A percentile compares a stretch with the other conserved stretches of the same genome.
These are phyloP conservation scores for Plasmopara muralis DNA, from an alignment of 352 stramenopile genomes.

Conservation along the genomic window DNA sequence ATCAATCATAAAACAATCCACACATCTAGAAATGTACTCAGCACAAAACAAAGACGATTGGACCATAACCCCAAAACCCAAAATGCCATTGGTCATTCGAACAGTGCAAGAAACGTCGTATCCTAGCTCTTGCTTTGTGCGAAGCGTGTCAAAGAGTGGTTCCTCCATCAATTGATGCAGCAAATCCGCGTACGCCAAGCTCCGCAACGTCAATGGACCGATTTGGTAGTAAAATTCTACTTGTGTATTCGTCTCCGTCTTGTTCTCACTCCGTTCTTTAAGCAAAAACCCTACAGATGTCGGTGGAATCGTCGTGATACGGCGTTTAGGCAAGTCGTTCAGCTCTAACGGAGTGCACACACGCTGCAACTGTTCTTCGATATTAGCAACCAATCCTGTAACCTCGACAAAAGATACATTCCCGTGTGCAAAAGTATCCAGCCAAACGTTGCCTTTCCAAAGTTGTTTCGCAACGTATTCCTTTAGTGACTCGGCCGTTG, in stretches of 20 bases:
- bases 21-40: conserved; percentile 52
- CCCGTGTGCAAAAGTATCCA: conserved; percentile 66
- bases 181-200: conserved; percentile 71
- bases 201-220: conserved; percentile 49
- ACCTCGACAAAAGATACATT: conserved; percentile 46
- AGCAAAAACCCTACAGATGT: conserved; percentile 41
- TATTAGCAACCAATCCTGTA: conserved; percentile 24
- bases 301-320: conserved; percentile 52
- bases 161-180: conserved; percentile 87
- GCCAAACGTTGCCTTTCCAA: conserved; percentile 41
- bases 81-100: conserved; percentile 71
- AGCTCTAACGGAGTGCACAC: conserved; percentile 26
- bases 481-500: conserved; percentile 33
- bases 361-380: conserved; percentile 40
- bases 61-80: conserved; percentile 79
- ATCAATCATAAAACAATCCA: conserved; percentile 72
- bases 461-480: conserved; percentile 35
- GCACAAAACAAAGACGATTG: conserved; percentile 72
- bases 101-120: conserved; percentile 87
- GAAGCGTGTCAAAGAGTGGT: conserved; percentile 80
- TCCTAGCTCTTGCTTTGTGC: conserved; percentile 84
- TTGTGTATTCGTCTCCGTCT: conserved; percentile 73
- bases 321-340: conserved; percentile 32
- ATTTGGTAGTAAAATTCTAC: conserved; percentile 87
- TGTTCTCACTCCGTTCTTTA: conserved; percentile 59